phyloP scores from a whole-genome alignment of 2,329 filamentous ascomycete species.

The Pleomassaria siparia region DNA sequence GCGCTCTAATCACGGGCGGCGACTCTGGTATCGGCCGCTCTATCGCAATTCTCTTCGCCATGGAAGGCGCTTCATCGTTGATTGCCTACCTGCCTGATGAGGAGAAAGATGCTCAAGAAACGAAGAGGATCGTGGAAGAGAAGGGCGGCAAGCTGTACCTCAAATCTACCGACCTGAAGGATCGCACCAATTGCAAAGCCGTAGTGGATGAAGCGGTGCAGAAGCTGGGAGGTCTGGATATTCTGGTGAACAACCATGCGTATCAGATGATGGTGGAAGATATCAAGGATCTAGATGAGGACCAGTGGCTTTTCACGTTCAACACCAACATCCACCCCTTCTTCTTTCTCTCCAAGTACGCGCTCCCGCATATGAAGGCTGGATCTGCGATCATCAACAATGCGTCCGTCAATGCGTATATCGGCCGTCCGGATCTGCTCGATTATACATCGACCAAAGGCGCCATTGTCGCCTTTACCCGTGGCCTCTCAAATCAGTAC shows the following conservation, averaged over 20 bases:
- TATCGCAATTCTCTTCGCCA: slow-evolving; percentile 73
- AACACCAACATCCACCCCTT: slow-evolving; percentile 80
- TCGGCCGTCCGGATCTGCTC: slow-evolving; percentile 76
- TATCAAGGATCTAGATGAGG: slow-evolving; percentile 71
- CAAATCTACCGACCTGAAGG: slow-evolving; percentile 64
- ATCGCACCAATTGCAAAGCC: slow-evolving; percentile 68
- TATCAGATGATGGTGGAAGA: slow-evolving; percentile 73
- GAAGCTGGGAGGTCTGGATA: slow-evolving; percentile 69
- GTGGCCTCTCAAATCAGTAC: slow-evolving; percentile 74
- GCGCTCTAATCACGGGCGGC: slow-evolving; percentile 77
- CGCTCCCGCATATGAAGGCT: slow-evolving; percentile 71
- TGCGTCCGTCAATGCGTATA: slow-evolving; percentile 79
- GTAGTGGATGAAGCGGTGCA: slow-evolving; percentile 67
- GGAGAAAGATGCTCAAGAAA: slow-evolving; percentile 73
- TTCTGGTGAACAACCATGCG: slow-evolving; percentile 72
- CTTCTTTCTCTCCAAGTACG: slow-evolving; percentile 80
- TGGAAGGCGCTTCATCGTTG: slow-evolving; percentile 74
- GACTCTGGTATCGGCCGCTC: slow-evolving; percentile 79
- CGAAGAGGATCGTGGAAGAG: slow-evolving; percentile 68
- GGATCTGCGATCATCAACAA: slow-evolving; percentile 84
- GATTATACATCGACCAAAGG: slow-evolving; percentile 83
- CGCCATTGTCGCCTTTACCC: slow-evolving; percentile 77
- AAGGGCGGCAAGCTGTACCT: slow-evolving; percentile 67
- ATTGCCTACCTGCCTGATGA: slow-evolving; percentile 77
- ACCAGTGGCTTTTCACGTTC: slow-evolving; percentile 80